Evolutionary conservation across 2,329 filamentous ascomycete genomes (phyloP).

Genomic region (Aureobasidium sp.): DNA sequence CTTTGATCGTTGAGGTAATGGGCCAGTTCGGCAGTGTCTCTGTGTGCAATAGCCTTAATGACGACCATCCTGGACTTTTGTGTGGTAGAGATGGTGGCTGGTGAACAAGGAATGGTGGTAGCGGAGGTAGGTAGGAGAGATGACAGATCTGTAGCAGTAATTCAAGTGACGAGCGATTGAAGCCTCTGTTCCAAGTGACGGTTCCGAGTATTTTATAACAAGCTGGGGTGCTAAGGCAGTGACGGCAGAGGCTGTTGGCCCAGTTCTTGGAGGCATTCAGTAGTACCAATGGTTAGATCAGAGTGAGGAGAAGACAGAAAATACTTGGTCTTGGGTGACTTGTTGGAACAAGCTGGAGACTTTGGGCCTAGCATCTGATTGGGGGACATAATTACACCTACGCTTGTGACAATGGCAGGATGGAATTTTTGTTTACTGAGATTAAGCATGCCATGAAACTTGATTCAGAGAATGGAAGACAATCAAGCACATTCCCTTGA

Average conservation of each 20-base stretch:
- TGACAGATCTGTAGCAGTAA: neutral
- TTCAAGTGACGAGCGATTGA: neutral
- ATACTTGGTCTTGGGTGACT: neutral
- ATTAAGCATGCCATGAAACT: neutral
- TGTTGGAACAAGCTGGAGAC: neutral
- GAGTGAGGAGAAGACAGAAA: neutral
- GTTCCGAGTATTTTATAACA: too few species aligned
- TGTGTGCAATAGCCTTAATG: neutral
- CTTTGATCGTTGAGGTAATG: neutral
- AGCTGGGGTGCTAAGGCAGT: neutral
- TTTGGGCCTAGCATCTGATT: neutral
- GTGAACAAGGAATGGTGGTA: neutral
- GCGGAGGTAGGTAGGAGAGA: neutral
- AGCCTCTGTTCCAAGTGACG: neutral
- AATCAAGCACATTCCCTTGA: too few species aligned
- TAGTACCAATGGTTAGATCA: neutral
- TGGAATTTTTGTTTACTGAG: neutral
- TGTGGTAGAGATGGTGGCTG: neutral
- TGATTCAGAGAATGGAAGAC: neutral
- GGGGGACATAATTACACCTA: neutral
- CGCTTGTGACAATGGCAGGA: neutral
- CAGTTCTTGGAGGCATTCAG: neutral
- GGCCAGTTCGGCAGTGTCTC: neutral
- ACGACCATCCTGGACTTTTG: neutral
- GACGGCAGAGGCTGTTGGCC: neutral